Conservation (phyloP, 306 rosid genomes). For the Cicer judaicum region DNA sequence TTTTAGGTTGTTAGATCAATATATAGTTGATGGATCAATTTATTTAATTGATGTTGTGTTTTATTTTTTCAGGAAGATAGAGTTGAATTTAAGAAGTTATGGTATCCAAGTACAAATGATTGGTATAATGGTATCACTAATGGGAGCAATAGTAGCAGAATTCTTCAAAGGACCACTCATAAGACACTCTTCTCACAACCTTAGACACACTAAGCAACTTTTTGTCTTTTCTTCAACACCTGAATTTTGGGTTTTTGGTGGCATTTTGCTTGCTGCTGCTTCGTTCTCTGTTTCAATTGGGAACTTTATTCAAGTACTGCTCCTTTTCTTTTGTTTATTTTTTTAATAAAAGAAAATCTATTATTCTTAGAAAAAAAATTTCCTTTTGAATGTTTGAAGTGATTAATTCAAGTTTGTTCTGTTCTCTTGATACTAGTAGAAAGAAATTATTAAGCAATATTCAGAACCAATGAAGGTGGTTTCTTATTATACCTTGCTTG, state of each 20-base stretch:
- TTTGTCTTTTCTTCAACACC: conserved; percentile 64
- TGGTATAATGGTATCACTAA: conserved; percentile 63
- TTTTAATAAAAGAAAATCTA: neutral
- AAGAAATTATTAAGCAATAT: conserved; percentile 47
- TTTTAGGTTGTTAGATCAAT: conserved; percentile 6
- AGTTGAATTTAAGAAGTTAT: conserved; percentile 53
- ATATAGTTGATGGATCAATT: neutral
- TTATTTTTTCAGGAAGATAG: conserved; percentile 50
- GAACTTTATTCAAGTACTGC: conserved; percentile 59
- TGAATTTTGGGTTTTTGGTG: conserved; percentile 79
- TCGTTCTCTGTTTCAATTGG: conserved; percentile 63
- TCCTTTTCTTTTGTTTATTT: neutral
- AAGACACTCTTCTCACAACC: conserved; percentile 55
- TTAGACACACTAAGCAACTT: conserved; percentile 46
- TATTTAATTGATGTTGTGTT: conserved; percentile 1
- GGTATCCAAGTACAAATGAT: conserved; percentile 54
- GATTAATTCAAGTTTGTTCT: conserved; percentile 2
- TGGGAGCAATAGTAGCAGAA: conserved; percentile 65
- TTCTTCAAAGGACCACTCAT: conserved; percentile 66
- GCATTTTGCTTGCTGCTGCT: conserved; percentile 66
- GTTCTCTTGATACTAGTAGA: conserved; percentile 36
- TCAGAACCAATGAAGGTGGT: conserved; percentile 52
- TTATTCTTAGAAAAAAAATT: neutral
- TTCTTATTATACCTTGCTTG: conserved; percentile 46
- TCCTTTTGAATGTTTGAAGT: neutral